phyloP scores from a whole-genome alignment of 1,139 yeast species.

The Magnusiomyces magnusii region DNA sequence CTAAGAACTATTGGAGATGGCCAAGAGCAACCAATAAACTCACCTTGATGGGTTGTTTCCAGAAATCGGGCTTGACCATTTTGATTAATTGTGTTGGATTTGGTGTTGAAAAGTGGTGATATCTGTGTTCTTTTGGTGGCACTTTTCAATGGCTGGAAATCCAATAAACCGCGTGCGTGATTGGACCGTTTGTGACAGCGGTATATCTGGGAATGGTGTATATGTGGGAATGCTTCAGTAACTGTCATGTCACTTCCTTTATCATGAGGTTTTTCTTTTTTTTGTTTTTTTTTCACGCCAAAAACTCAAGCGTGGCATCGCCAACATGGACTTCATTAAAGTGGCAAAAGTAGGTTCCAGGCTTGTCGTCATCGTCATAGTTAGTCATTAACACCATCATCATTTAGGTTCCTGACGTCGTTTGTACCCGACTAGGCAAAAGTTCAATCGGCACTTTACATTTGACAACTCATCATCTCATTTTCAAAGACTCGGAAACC shows the following conservation, averaged over 20 bases:
- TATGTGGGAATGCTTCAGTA: too few species aligned
- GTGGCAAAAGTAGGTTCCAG: conserved; percentile 38
- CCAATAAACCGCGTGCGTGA: not conserved
- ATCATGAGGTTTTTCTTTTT: too few species aligned
- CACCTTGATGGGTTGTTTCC: conserved; percentile 24
- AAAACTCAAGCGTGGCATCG: too few species aligned
- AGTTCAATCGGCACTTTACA: conserved; percentile 62
- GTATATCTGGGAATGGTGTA: not conserved
- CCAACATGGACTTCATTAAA: conserved; percentile 48
- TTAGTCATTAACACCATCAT: not conserved
- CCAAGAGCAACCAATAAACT: conserved; percentile 1
- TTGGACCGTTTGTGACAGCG: not conserved
- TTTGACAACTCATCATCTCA: conserved; percentile 79
- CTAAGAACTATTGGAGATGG: not conserved
- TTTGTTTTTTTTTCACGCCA: too few species aligned
- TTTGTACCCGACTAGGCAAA: conserved; percentile 62
- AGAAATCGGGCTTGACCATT: conserved; percentile 16
- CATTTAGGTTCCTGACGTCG: conserved; percentile 52
- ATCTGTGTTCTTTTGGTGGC: not conserved
- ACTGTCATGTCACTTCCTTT: not conserved
- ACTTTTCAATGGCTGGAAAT: too few species aligned
- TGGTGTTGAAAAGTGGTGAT: not conserved
- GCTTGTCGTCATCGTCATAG: not conserved
- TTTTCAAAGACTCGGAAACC: conserved; percentile 48
- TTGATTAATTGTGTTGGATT: not conserved